Evolutionary conservation across 768 basidiomycete genomes (phyloP), one percentile per base, ranked within the genome.

Genomic region (Boletus edulis): DNA sequence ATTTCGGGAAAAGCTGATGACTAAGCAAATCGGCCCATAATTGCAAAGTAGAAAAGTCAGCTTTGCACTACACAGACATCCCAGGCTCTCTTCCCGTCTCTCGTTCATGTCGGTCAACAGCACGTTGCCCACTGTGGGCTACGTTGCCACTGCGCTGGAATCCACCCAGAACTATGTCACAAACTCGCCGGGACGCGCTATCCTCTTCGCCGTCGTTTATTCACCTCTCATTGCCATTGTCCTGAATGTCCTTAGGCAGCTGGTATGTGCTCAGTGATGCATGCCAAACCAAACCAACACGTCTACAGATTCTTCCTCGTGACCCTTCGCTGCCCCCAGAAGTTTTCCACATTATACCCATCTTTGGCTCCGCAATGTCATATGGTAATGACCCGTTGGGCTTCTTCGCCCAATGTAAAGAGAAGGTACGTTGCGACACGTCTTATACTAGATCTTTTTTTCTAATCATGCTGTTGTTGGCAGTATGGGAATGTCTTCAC

Each of bases 401-500:
- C 48, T 98, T 98, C 75, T 86, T 95, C 73, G 84, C 86, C 54
- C 74, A 80, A 38, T 89, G 86, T 66, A 81, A 82, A 60, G 83
- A 88, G 65, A 92, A 91, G 83, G 93, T 89, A 49, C 11, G 54
- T 52, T 84, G 41, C n/a, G 45, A 55, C 18, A 31, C 2, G 8
- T 44, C 13, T 18, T 14, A 2, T 38, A 12, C 18, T 15, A 27
- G 32, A 31, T 35, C 18, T 29, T 34, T 24, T 24, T 32, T 24
- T 34, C 18, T 18, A 42, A 56, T 32, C 5, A 20, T 40, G 22
- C 27, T 48, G 43, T 34, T 55, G 27, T 43, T 48, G 22, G 13
- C 55, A 99, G 97, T 87, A 98, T 65, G 97, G 97, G 53, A 82
- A 97, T 57, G 85, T 98, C n/a, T 99, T 98, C 77, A 95, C 95